These are phyloP conservation scores for Chaetomium cochliodes DNA, from an alignment of 495 filamentous ascomycete genomes.

Conservation along the genomic window DNA sequence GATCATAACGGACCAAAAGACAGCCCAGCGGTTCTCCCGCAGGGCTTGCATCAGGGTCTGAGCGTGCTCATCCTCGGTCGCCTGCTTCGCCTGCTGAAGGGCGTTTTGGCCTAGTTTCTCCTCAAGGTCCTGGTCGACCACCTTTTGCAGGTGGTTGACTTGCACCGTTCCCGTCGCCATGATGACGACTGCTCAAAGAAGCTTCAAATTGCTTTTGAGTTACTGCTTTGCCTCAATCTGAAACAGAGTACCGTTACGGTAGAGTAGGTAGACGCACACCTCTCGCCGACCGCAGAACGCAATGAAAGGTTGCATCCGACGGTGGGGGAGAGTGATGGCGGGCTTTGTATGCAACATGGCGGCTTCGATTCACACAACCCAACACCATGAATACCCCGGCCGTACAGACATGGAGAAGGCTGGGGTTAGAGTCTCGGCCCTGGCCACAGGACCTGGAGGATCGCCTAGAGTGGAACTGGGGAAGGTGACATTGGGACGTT, in stretches of 20 bases:
- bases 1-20: slow-evolving; percentile 6
- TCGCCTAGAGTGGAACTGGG: no score
- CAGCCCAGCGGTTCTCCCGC: slow-evolving; percentile 9
- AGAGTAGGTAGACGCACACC: background rate
- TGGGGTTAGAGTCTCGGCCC: background rate
- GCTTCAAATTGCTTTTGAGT: background rate
- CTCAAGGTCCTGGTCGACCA: slow-evolving; percentile 8
- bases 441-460: background rate
- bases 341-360: background rate
- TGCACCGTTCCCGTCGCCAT: slow-evolving; percentile 4
- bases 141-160: slow-evolving; percentile 5
- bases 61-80: slow-evolving; percentile 8
- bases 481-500: background rate
- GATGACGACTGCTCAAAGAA: background rate
- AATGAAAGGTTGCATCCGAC: background rate
- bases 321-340: background rate
- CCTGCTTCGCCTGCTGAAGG: slow-evolving; percentile 12
- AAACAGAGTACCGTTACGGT: background rate
- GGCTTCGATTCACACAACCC: background rate
- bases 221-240: background rate
- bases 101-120: slow-evolving; percentile 11
- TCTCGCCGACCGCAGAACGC: background rate
- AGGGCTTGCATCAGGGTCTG: slow-evolving; percentile 10
- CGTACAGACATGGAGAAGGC: no score
- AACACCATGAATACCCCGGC: no score